Evolutionary conservation across 306 rosid species (phyloP).

Genomic region (Heteromeles arbutifolia): DNA sequence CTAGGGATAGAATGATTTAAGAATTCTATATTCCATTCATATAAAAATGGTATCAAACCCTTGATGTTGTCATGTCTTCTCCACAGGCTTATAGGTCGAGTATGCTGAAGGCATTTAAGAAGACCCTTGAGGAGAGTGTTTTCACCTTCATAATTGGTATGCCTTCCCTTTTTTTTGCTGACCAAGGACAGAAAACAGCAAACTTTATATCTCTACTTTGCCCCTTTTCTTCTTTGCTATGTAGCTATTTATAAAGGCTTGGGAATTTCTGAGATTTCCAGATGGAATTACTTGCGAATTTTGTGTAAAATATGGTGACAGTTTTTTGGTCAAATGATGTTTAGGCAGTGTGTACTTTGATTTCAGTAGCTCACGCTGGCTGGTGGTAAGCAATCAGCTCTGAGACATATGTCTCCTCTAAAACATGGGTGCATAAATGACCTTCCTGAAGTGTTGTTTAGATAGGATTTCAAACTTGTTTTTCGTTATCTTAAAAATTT

Average conservation of each 20-base stretch:
- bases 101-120: conserved; percentile 96
- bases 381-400: background rate
- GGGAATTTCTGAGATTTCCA: conserved; percentile 17
- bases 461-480: conserved; percentile 7
- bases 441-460: conserved; percentile 15
- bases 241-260: conserved; percentile 13
- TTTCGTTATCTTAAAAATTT: conserved; percentile 12
- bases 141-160: conserved; percentile 94
- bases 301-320: conserved; percentile 25
- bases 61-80: conserved; percentile 8
- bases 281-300: conserved; percentile 32
- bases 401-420: conserved; percentile 15
- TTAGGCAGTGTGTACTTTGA: conserved; percentile 7
- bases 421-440: conserved; percentile 14
- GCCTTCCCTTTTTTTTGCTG: conserved; percentile 24
- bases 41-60: background rate
- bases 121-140: conserved; percentile 84
- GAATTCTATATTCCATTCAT: background rate
- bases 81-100: conserved; percentile 83
- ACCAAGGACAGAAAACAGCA: background rate
- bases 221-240: background rate
- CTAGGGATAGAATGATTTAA: background rate
- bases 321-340: conserved; percentile 17
- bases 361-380: background rate
- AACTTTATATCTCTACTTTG: background rate